phyloP scores from a whole-genome alignment of 768 basidiomycete species.

The Amanita rimosa region DNA sequence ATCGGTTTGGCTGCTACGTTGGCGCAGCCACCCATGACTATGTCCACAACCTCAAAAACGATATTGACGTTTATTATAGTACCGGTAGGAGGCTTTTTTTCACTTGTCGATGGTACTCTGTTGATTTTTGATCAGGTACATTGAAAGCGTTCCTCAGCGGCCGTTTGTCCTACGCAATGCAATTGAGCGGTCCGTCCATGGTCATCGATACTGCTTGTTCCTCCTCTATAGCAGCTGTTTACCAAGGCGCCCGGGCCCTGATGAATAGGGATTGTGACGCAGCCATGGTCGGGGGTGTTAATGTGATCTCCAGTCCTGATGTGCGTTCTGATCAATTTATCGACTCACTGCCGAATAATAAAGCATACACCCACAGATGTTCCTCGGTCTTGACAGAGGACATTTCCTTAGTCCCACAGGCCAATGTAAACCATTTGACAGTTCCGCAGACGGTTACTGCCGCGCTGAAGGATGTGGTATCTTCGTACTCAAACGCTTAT shows the following conservation, averaged over 20 bases:
- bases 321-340: constrained; percentile 25
- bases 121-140: constrained; percentile 35
- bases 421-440: constrained; percentile 62
- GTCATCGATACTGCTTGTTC: constrained; percentile 72
- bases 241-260: constrained; percentile 60
- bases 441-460: constrained; percentile 62
- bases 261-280: constrained; percentile 53
- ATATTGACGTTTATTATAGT: constrained; percentile 62
- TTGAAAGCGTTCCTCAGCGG: constrained; percentile 59
- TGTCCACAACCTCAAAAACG: constrained; percentile 45
- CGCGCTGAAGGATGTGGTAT: constrained; percentile 61
- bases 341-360: constrained; percentile 1
- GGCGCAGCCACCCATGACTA: constrained; percentile 68
- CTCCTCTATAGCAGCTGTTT: constrained; percentile 54
- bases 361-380: constrained; percentile 36
- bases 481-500: constrained; percentile 61
- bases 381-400: constrained; percentile 53
- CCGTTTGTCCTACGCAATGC: constrained; percentile 58
- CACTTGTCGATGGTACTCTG: neutral
- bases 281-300: constrained; percentile 68
- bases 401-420: constrained; percentile 60
- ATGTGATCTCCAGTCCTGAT: constrained; percentile 58
- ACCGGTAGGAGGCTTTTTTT: constrained; percentile 33
- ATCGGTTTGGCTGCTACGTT: constrained; percentile 52
- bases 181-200: constrained; percentile 58